These are phyloP conservation scores for Osmanthus fragrans DNA, from an alignment of 257 asterid species.

Conservation along the genomic window DNA sequence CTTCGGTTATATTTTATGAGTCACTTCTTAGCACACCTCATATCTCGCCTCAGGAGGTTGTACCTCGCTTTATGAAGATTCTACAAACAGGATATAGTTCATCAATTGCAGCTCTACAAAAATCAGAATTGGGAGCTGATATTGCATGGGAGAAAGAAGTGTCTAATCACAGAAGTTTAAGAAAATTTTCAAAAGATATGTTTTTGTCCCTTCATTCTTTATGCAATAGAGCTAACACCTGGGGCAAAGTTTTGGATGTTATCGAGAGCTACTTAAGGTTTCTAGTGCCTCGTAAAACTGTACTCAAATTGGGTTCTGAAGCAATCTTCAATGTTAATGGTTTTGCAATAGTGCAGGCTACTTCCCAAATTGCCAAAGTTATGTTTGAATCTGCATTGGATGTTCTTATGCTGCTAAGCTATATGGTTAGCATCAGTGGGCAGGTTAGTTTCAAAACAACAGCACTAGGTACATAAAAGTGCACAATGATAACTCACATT, in stretches of 20 bases:
- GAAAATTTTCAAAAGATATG: slow-evolving; percentile 77
- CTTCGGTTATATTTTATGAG: slow-evolving; percentile 80
- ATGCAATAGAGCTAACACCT: slow-evolving; percentile 66
- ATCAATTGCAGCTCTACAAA: slow-evolving; percentile 50
- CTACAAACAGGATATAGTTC: slow-evolving; percentile 75
- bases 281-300: slow-evolving; percentile 77
- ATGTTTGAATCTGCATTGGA: slow-evolving; percentile 85
- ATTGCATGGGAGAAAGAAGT: slow-evolving; percentile 77
- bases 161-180: slow-evolving; percentile 67
- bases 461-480: slow-evolving; percentile 7
- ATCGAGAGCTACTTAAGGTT: slow-evolving; percentile 66
- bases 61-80: slow-evolving; percentile 65
- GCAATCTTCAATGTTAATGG: slow-evolving; percentile 42
- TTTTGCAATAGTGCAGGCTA: slow-evolving; percentile 72
- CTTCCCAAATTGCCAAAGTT: slow-evolving; percentile 85
- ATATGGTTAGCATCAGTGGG: slow-evolving; percentile 80
- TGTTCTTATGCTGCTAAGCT: slow-evolving; percentile 80
- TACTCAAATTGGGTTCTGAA: slow-evolving; percentile 45
- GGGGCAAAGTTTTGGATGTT: slow-evolving; percentile 78
- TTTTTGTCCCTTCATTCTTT: slow-evolving; percentile 67
- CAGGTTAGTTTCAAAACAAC: slow-evolving; percentile 64
- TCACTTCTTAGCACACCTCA: slow-evolving; percentile 57
- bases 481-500: slow-evolving; percentile 1
- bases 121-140: slow-evolving; percentile 81
- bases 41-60: slow-evolving; percentile 74